Percentiles rank a stretch among this genome's conserved stretches.
Conservation (phyloP, 2,329 filamentous ascomycete species). For the Trichothecium roseum region DNA sequence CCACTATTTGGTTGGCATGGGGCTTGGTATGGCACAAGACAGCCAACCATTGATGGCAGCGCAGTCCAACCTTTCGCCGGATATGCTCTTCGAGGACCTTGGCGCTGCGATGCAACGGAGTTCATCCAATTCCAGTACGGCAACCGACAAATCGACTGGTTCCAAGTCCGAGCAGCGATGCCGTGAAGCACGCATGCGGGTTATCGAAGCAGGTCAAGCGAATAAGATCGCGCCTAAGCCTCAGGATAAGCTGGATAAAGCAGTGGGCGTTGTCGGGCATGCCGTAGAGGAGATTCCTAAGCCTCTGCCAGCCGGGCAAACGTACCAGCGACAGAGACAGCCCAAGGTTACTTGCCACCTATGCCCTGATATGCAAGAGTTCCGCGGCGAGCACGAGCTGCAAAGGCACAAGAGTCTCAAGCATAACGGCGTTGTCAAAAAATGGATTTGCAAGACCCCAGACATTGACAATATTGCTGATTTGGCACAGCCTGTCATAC, state of each 20-base stretch:
- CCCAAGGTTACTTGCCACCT: conserved; percentile 60
- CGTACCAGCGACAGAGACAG: conserved; percentile 53
- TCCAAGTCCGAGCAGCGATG: conserved; percentile 34
- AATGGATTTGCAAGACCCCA: conserved; percentile 50
- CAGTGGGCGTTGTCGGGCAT: conserved; percentile 3
- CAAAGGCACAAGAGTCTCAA: conserved; percentile 55
- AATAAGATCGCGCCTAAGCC: conserved; percentile 36
- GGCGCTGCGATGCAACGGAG: conserved; percentile 36
- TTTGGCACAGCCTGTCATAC: conserved; percentile 43
- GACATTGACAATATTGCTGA: conserved; percentile 23
- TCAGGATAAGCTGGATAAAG: conserved; percentile 7
- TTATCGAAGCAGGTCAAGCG: conserved; percentile 29
- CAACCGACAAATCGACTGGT: conserved; percentile 31
- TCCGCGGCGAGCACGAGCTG: conserved; percentile 78
- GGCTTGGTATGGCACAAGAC: no score
- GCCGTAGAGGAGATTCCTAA: conserved; percentile 29
- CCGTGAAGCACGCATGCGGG: conserved; percentile 35
- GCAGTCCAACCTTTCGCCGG: conserved; percentile 7
- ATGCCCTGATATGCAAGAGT: conserved; percentile 67
- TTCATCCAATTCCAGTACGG: conserved; percentile 29
- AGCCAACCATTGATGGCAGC: no score
- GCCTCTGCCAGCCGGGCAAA: conserved; percentile 26
- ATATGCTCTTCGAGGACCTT: conserved; percentile 6
- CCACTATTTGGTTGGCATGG: no score
- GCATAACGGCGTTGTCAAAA: conserved; percentile 48